A percentile compares a stretch with the other conserved stretches of the same genome.
These are phyloP conservation scores for Actinomucor elegans DNA, from an alignment of 371 early-diverging fungal species.

Conservation along the genomic window DNA sequence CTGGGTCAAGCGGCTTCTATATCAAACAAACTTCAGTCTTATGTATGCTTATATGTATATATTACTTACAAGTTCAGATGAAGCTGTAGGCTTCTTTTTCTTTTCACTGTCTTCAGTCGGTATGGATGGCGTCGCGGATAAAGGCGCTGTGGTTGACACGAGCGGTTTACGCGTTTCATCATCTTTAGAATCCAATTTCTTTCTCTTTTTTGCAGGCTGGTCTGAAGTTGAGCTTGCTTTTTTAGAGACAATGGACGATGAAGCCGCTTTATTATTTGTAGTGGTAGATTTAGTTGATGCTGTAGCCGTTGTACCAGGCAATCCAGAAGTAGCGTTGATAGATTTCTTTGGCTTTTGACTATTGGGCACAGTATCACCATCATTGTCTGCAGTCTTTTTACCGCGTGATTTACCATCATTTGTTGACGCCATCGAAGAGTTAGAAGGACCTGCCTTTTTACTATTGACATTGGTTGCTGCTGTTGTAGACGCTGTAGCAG, in stretches of 20 bases:
- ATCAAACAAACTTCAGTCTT: too few species aligned
- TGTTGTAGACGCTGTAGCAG: neutral
- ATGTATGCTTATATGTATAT: too few species aligned
- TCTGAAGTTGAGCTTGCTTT: neutral
- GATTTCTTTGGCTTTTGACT: too few species aligned
- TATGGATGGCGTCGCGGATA: neutral
- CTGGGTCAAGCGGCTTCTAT: conserved; percentile 33
- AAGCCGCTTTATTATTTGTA: neutral
- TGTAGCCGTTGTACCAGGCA: neutral
- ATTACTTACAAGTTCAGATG: conserved; percentile 18
- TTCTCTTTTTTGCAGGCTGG: conserved; percentile 6
- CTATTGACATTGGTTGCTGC: neutral
- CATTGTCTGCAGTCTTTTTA: too few species aligned
- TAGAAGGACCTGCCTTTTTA: neutral
- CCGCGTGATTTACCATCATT: too few species aligned
- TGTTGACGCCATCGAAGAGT: neutral
- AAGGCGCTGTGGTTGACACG: neutral
- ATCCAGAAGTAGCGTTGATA: too few species aligned
- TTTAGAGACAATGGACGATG: neutral
- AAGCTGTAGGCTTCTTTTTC: neutral
- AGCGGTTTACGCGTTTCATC: neutral
- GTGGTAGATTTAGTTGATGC: neutral
- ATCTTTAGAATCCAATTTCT: neutral
- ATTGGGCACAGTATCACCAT: too few species aligned
- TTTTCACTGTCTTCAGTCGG: neutral